phyloP scores from a whole-genome alignment of 768 basidiomycete species.

The Termitomyces sp. region DNA sequence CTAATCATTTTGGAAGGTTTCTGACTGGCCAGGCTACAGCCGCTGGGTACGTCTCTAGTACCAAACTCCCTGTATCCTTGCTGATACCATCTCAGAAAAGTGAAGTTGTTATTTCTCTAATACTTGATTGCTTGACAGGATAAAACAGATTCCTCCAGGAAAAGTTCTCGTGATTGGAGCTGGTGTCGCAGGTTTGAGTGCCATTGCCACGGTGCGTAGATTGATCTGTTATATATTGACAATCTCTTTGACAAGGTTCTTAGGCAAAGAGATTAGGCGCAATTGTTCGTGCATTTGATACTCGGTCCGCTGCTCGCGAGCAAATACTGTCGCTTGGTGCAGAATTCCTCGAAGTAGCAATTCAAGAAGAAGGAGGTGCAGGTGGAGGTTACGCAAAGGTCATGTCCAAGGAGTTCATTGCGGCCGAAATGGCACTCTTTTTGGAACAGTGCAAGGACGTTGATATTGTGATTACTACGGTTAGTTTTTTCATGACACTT shows the following conservation, averaged over 20 bases:
- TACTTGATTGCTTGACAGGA: background rate
- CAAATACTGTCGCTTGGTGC: conserved; percentile 89
- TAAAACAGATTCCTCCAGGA: conserved; percentile 69
- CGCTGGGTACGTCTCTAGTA: conserved; percentile 57
- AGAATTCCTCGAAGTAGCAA: conserved; percentile 79
- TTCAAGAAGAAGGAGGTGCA: conserved; percentile 80
- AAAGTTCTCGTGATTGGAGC: conserved; percentile 87
- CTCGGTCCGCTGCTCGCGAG: conserved; percentile 79
- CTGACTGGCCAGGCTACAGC: conserved; percentile 90
- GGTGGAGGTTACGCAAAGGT: conserved; percentile 85
- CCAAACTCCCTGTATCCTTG: background rate
- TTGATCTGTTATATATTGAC: background rate
- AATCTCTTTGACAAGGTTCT: background rate
- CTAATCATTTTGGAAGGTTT: conserved; percentile 85
- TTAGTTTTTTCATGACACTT: conserved; percentile 21
- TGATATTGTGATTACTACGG: conserved; percentile 85
- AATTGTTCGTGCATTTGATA: conserved; percentile 86
- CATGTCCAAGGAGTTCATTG: conserved; percentile 88
- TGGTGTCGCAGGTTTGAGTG: conserved; percentile 85
- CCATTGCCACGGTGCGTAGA: conserved; percentile 68
- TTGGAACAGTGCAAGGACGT: conserved; percentile 86
- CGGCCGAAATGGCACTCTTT: conserved; percentile 85
- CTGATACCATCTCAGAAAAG: conserved; percentile 23
- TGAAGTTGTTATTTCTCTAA: conserved; percentile 6
- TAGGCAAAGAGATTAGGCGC: conserved; percentile 81